These are phyloP conservation scores for Aspergillus cristatus DNA, from an alignment of 495 filamentous ascomycete genomes.

Conservation along the genomic window DNA sequence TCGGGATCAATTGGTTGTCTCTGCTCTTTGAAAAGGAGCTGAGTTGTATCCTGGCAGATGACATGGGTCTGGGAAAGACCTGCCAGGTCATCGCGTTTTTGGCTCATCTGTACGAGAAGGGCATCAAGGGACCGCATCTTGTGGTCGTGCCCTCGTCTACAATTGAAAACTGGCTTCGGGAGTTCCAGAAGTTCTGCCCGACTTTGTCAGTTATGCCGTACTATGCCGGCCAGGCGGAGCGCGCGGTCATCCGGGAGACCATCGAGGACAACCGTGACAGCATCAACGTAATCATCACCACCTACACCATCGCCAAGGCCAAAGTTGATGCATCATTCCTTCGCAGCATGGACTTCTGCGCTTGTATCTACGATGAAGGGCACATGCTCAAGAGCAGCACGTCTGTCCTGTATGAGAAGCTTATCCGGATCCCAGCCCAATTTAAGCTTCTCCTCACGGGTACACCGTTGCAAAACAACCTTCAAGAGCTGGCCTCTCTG, in stretches of 20 bases:
- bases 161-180: slow-evolving; percentile 87
- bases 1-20: slow-evolving; percentile 88
- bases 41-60: slow-evolving; percentile 87
- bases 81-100: slow-evolving; percentile 93
- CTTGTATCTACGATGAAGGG: slow-evolving; percentile 86
- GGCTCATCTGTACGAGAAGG: slow-evolving; percentile 63
- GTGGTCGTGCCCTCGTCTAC: slow-evolving; percentile 89
- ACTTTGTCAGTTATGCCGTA: slow-evolving; percentile 67
- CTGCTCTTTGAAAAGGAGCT: slow-evolving; percentile 68
- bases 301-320: slow-evolving; percentile 67
- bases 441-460: slow-evolving; percentile 86
- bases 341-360: slow-evolving; percentile 49
- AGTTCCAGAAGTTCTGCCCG: slow-evolving; percentile 84
- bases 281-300: slow-evolving; percentile 85
- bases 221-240: slow-evolving; percentile 57
- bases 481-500: slow-evolving; percentile 80
- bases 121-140: slow-evolving; percentile 67
- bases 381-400: slow-evolving; percentile 82
- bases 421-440: slow-evolving; percentile 65
- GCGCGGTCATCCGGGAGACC: slow-evolving; percentile 53
- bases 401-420: slow-evolving; percentile 67
- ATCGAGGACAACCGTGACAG: slow-evolving; percentile 51
- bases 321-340: slow-evolving; percentile 62
- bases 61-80: slow-evolving; percentile 97
- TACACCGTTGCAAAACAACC: slow-evolving; percentile 92